Conservation (phyloP, 352 stramenopile genomes). For the Phytopythium boreale region DNA sequence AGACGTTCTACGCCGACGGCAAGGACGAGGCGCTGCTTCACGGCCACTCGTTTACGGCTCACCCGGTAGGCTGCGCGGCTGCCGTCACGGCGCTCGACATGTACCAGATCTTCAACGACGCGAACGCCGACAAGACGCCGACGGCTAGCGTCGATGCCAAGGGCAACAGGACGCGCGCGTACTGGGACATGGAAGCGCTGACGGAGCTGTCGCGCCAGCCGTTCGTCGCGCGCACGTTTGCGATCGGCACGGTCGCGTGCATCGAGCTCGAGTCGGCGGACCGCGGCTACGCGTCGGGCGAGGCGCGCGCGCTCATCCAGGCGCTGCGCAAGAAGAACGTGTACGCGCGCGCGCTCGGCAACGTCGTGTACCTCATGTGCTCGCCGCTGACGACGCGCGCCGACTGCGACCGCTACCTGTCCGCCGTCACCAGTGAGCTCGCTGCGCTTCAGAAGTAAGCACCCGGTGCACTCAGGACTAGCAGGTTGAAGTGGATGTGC, state of each 20-base stretch:
- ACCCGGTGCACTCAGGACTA: no score
- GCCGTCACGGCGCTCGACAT: constrained; percentile 87
- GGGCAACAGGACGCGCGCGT: constrained; percentile 32
- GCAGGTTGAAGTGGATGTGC: not conserved
- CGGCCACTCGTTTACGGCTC: constrained; percentile 91
- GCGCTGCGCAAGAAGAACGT: constrained; percentile 59
- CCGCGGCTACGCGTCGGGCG: constrained; percentile 64
- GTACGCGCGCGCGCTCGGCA: constrained; percentile 77
- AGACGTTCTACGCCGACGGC: constrained; percentile 85
- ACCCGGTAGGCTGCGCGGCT: constrained; percentile 88
- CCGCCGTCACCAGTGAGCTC: constrained; percentile 42
- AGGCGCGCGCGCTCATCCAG: constrained; percentile 58
- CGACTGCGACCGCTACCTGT: constrained; percentile 62
- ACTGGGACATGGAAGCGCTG: constrained; percentile 57
- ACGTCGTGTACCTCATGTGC: constrained; percentile 87
- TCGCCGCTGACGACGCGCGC: constrained; percentile 65
- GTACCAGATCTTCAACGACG: constrained; percentile 68
- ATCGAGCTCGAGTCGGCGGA: constrained; percentile 62
- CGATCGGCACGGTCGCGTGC: constrained; percentile 75
- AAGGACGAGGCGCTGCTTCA: constrained; percentile 89
- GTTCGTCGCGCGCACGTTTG: constrained; percentile 63
- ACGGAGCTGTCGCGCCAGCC: constrained; percentile 44
- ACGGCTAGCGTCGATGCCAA: constrained; percentile 12
- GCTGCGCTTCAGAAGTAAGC: constrained; percentile 29
- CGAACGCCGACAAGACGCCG: constrained; percentile 6